A percentile compares a stretch with the other conserved stretches of the same genome.
Conservation (phyloP, 352 stramenopile species). For the Pythium graminicola region DNA sequence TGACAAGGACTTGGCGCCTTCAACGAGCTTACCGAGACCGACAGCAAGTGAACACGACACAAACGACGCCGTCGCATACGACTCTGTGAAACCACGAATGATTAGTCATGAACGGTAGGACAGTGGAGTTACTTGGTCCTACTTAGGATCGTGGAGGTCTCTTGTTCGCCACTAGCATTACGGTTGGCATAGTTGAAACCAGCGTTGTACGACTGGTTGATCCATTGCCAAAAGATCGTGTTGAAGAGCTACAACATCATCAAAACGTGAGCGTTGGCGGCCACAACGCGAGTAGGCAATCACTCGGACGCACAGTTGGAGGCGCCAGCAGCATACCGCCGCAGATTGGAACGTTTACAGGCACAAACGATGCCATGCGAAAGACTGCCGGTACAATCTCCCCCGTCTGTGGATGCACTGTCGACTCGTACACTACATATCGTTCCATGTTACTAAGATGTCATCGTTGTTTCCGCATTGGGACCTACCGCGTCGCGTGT, state of each 20-base stretch:
- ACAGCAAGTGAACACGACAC: conserved; percentile 77
- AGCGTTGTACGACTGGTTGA: conserved; percentile 87
- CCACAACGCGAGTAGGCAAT: background rate
- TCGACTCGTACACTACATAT: conserved; percentile 57
- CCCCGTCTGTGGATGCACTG: conserved; percentile 77
- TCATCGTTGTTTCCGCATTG: background rate
- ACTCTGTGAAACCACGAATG: conserved; percentile 43
- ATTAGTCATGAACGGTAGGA: no score
- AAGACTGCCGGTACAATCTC: conserved; percentile 62
- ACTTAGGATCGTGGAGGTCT: conserved; percentile 73
- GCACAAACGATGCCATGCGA: conserved; percentile 78
- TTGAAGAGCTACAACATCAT: conserved; percentile 31
- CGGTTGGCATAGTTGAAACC: conserved; percentile 88
- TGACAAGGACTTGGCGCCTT: conserved; percentile 68
- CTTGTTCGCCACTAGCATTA: conserved; percentile 75
- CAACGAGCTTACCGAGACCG: conserved; percentile 65
- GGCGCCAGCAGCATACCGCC: conserved; percentile 77
- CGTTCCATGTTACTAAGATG: background rate
- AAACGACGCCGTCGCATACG: conserved; percentile 66
- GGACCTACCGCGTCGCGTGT: conserved; percentile 48
- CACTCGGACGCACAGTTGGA: conserved; percentile 37
- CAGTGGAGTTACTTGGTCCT: no score
- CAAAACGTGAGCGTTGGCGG: background rate
- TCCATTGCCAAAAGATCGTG: conserved; percentile 86
- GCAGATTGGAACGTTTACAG: conserved; percentile 84